phyloP scores from a whole-genome alignment of 352 stramenopile genomes.

The Saprolegnia diclina region DNA sequence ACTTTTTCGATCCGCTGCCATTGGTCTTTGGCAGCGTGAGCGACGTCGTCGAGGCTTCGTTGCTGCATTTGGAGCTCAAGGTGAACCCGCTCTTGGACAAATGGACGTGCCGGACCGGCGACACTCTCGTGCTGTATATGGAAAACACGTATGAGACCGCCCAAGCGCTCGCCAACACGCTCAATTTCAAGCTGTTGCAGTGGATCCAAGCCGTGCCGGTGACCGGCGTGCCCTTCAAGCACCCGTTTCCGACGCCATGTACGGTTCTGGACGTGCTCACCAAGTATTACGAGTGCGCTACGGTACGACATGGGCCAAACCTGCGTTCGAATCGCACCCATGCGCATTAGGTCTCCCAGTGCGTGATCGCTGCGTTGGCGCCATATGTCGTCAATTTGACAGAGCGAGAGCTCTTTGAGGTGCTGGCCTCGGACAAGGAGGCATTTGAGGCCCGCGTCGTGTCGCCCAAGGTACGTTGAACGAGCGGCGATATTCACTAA shows the following conservation, averaged over 20 bases:
- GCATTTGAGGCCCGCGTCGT: not conserved
- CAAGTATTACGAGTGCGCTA: slow-evolving; percentile 16
- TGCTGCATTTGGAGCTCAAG: slow-evolving; percentile 7
- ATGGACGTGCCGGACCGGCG: not conserved
- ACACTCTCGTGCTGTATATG: slow-evolving; percentile 1
- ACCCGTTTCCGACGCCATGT: slow-evolving; percentile 19
- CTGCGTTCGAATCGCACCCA: too few relatives aligned
- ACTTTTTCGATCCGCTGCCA: slow-evolving; percentile 8
- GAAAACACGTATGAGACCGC: not conserved
- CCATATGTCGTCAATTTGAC: not conserved
- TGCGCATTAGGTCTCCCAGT: not conserved
- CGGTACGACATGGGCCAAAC: not conserved
- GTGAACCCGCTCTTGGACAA: not conserved
- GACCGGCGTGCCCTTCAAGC: not conserved
- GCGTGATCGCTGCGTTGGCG: not conserved
- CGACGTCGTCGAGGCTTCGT: slow-evolving; percentile 12
- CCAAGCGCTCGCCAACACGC: not conserved
- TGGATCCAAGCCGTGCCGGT: slow-evolving; percentile 20
- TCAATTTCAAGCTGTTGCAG: slow-evolving; percentile 7
- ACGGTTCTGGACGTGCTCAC: not conserved
- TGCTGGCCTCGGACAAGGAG: not conserved
- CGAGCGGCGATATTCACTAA: not conserved
- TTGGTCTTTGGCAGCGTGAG: not conserved
- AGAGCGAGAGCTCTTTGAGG: not conserved
- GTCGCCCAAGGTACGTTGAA: not conserved